A percentile compares a stretch with the other conserved stretches of the same genome.
These are phyloP conservation scores for Cordyceps cateniannulata DNA, from an alignment of 2,329 filamentous ascomycete species.

Conservation along the genomic window DNA sequence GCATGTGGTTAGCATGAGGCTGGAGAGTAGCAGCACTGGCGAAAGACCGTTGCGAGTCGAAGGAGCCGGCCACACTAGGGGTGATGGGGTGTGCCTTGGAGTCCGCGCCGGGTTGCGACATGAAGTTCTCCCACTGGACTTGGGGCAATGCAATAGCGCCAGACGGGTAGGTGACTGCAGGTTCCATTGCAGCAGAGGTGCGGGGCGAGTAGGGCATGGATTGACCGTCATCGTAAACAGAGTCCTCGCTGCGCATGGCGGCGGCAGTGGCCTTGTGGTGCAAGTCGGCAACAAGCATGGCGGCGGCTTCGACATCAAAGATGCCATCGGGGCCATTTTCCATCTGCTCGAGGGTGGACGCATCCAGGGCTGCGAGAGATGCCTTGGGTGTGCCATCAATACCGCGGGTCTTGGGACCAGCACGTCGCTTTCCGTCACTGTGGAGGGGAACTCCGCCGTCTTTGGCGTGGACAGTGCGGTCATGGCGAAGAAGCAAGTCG, in stretches of 20 bases:
- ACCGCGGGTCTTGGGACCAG: slow-evolving; percentile 60
- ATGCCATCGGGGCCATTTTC: slow-evolving; percentile 84
- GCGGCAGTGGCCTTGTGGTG: slow-evolving; percentile 85
- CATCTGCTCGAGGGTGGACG: slow-evolving; percentile 83
- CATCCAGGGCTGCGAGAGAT: slow-evolving; percentile 69
- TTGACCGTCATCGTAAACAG: slow-evolving; percentile 49
- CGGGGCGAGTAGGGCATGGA: slow-evolving; percentile 69
- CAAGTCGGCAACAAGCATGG: slow-evolving; percentile 97
- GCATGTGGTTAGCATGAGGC: slow-evolving; percentile 55
- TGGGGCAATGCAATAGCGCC: slow-evolving; percentile 77
- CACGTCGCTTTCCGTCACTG: slow-evolving; percentile 85
- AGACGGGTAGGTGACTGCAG: slow-evolving; percentile 68
- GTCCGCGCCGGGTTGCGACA: slow-evolving; percentile 63
- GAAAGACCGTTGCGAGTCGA: slow-evolving; percentile 62
- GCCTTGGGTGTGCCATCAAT: slow-evolving; percentile 65
- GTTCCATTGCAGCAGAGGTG: slow-evolving; percentile 66
- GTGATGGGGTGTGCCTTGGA: slow-evolving; percentile 70
- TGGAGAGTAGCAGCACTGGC: slow-evolving; percentile 50
- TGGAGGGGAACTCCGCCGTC: slow-evolving; percentile 91
- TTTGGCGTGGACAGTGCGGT: slow-evolving; percentile 97
- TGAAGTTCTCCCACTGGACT: slow-evolving; percentile 87
- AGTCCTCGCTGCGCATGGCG: slow-evolving; percentile 54
- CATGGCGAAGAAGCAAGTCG: slow-evolving; percentile 91
- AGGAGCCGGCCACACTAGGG: slow-evolving; percentile 57
- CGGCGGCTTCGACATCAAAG: slow-evolving; percentile 94